These are phyloP conservation scores for Aspergillus coremiiformis DNA, from an alignment of 495 filamentous ascomycete genomes.

Conservation along the genomic window DNA sequence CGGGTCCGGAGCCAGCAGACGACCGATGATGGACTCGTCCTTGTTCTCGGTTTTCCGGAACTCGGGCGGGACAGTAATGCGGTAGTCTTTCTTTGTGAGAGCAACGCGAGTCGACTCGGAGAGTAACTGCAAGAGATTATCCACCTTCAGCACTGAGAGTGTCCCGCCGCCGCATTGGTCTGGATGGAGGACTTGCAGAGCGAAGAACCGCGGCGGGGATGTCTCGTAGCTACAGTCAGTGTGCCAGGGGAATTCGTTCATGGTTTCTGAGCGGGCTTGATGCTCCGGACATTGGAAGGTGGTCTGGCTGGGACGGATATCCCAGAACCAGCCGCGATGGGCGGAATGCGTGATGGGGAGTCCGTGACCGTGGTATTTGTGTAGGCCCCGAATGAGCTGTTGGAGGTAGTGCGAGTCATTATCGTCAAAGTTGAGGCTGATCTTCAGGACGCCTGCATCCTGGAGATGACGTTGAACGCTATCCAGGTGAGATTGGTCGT, in stretches of 20 bases:
- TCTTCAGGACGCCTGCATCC: slow-evolving; percentile 19
- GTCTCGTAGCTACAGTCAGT: slow-evolving; percentile 37
- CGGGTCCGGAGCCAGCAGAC: slow-evolving; percentile 5
- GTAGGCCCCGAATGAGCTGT: slow-evolving; percentile 20
- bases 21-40: slow-evolving; percentile 15
- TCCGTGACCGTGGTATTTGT: slow-evolving; percentile 23
- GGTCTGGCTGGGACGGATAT: slow-evolving; percentile 19
- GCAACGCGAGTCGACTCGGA: slow-evolving; percentile 9
- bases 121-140: slow-evolving; percentile 16
- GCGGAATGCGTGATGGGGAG: slow-evolving; percentile 28
- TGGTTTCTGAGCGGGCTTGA: slow-evolving; percentile 32
- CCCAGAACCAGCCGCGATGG: slow-evolving; percentile 30
- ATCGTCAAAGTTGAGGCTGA: slow-evolving; percentile 22
- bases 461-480: background rate
- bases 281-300: slow-evolving; percentile 10
- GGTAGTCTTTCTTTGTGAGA: slow-evolving; percentile 17
- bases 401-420: slow-evolving; percentile 22
- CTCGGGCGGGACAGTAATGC: slow-evolving; percentile 27
- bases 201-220: slow-evolving; percentile 30
- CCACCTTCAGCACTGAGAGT: slow-evolving; percentile 24
- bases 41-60: slow-evolving; percentile 20
- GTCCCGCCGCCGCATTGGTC: slow-evolving; percentile 33
- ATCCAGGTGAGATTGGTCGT: background rate
- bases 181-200: slow-evolving; percentile 30
- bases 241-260: slow-evolving; percentile 33